Conservation (phyloP, 148 eudicot species). For the Camellia japonica region DNA sequence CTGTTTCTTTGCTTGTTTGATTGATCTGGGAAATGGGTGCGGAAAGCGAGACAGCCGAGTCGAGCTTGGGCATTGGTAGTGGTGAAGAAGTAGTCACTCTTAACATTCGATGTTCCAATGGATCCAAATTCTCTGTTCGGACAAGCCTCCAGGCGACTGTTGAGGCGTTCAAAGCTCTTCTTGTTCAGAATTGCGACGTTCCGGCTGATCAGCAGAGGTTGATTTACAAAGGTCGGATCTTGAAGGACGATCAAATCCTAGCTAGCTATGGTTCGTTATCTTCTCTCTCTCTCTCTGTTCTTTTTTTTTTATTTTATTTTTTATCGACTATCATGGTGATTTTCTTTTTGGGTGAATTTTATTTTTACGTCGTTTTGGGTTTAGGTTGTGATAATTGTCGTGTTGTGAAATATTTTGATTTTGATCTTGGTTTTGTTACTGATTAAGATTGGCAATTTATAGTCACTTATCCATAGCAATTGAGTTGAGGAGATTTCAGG, state of each 20-base stretch:
- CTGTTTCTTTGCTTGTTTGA: slow-evolving; percentile 8
- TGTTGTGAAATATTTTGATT: background rate
- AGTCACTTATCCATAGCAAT: background rate
- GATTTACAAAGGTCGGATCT: slow-evolving; percentile 92
- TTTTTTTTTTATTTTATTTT: background rate
- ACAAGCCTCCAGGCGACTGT: slow-evolving; percentile 58
- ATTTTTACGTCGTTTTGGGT: slow-evolving; percentile 5
- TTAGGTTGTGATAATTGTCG: background rate
- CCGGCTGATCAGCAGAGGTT: slow-evolving; percentile 86
- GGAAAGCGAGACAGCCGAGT: slow-evolving; percentile 45
- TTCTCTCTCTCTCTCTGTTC: background rate
- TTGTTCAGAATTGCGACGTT: slow-evolving; percentile 67
- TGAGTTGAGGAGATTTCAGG: background rate
- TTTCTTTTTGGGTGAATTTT: background rate
- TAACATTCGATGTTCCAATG: slow-evolving; percentile 77
- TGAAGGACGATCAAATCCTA: slow-evolving; percentile 88
- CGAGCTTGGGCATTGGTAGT: slow-evolving; percentile 20
- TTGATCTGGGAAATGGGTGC: slow-evolving; percentile 41
- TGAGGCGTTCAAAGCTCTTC: slow-evolving; percentile 46
- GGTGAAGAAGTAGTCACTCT: slow-evolving; percentile 46
- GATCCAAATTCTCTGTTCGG: slow-evolving; percentile 65
- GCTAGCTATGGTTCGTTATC: slow-evolving; percentile 62
- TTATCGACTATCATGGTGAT: background rate
- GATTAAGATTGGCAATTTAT: background rate
- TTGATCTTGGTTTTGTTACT: background rate